Evolutionary conservation across 176 grass and related monocot genomes (phyloP).

Genomic region (Alopecurus myosuroides): DNA sequence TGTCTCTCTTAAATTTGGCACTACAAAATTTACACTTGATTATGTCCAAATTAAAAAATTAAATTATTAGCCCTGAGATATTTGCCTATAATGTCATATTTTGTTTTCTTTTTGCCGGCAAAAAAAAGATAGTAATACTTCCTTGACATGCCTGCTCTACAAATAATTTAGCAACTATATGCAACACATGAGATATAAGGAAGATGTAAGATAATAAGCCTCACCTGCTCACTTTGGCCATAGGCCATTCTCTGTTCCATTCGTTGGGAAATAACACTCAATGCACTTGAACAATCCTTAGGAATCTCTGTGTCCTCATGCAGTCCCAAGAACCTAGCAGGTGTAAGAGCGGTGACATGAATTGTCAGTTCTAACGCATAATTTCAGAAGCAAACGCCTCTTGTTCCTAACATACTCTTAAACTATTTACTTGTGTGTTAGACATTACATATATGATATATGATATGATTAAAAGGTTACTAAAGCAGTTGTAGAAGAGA

Average conservation of each 20-base stretch:
- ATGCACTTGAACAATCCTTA: slow-evolving; percentile 63
- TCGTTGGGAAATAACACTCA: slow-evolving; percentile 57
- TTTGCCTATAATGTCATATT: background rate
- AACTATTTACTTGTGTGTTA: background rate
- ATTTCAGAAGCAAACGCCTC: background rate
- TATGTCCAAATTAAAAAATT: background rate
- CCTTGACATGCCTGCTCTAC: background rate
- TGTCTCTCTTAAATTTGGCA: no score
- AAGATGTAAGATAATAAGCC: background rate
- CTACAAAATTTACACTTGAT: background rate
- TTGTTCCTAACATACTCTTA: background rate
- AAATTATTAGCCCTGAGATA: background rate
- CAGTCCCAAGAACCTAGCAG: slow-evolving; percentile 79
- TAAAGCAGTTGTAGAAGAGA: background rate
- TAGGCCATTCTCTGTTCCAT: slow-evolving; percentile 90
- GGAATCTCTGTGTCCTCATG: slow-evolving; percentile 60
- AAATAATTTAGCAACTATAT: slow-evolving; percentile 4
- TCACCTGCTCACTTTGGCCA: slow-evolving; percentile 62
- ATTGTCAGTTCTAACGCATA: slow-evolving; percentile 20
- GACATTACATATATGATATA: background rate
- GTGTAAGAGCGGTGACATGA: background rate
- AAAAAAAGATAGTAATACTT: background rate
- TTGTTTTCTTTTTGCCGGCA: background rate
- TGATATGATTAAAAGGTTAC: background rate
- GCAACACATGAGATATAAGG: background rate